A percentile compares a stretch with the other conserved stretches of the same genome.
Evolutionary conservation across 352 stramenopile genomes (phyloP).

Genomic region (Thalassiosira mediterranea): DNA sequence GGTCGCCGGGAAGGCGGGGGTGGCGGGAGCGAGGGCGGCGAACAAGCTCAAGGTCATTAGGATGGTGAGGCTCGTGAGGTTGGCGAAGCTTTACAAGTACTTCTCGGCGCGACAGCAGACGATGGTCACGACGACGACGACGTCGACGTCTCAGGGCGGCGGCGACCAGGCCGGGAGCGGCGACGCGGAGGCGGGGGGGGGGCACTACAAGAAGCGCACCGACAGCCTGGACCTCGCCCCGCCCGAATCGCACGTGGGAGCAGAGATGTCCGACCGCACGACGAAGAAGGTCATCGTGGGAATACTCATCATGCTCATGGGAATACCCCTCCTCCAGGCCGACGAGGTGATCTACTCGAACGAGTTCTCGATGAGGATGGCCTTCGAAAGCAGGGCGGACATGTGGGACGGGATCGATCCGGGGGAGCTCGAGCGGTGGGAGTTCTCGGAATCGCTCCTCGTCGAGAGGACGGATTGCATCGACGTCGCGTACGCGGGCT

Average conservation of each 20-base stretch:
- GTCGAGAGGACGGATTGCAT: slow-evolving; percentile 51
- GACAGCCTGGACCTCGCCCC: slow-evolving; percentile 25
- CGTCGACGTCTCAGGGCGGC: slow-evolving; percentile 40
- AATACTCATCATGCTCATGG: slow-evolving; percentile 82
- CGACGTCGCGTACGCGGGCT: slow-evolving; percentile 49
- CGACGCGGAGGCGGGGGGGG: background rate
- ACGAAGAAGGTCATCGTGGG: slow-evolving; percentile 84
- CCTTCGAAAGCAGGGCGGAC: slow-evolving; percentile 39
- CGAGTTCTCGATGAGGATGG: slow-evolving; percentile 54
- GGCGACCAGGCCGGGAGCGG: no score
- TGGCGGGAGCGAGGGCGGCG: slow-evolving; percentile 87
- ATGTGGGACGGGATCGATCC: slow-evolving; percentile 23
- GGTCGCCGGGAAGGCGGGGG: slow-evolving; percentile 89
- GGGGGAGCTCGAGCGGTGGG: slow-evolving; percentile 28
- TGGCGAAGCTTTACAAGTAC: slow-evolving; percentile 88
- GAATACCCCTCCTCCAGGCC: slow-evolving; percentile 75
- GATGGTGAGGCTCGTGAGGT: slow-evolving; percentile 90
- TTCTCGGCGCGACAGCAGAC: slow-evolving; percentile 37
- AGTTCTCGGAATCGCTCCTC: slow-evolving; percentile 49
- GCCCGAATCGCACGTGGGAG: slow-evolving; percentile 85
- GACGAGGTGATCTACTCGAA: slow-evolving; percentile 49
- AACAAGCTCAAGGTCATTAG: slow-evolving; percentile 89
- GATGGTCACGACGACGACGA: background rate
- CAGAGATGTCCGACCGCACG: slow-evolving; percentile 91
- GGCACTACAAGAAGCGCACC: slow-evolving; percentile 34